phyloP scores from a whole-genome alignment of 2,329 filamentous ascomycete genomes.

The Emergomyces orientalis region DNA sequence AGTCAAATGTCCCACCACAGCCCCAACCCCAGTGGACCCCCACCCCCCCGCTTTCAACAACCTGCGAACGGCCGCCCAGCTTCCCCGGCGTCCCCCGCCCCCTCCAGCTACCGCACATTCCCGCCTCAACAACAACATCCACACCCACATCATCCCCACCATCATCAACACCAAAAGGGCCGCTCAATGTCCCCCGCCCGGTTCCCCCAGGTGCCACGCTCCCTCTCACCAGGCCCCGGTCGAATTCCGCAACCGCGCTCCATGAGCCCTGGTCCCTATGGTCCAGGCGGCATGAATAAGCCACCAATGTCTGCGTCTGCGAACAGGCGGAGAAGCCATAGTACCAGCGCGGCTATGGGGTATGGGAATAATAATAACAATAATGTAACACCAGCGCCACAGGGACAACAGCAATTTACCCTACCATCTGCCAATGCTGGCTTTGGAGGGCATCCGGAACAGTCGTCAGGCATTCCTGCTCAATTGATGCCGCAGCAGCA shows the following conservation, averaged over 20 bases:
- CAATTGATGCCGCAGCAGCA: neutral
- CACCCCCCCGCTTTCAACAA: conserved; percentile 18
- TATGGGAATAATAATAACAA: neutral
- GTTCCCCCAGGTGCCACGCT: conserved; percentile 26
- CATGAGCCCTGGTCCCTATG: conserved; percentile 40
- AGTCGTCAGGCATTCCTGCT: conserved; percentile 18
- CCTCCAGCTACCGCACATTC: conserved; percentile 15
- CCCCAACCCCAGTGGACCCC: conserved; percentile 7
- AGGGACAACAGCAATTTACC: neutral
- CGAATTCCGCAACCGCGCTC: conserved; percentile 32
- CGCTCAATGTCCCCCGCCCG: conserved; percentile 27
- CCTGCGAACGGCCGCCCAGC: conserved; percentile 18
- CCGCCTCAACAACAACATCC: neutral
- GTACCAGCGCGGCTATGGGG: conserved; percentile 28
- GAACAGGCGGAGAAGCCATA: conserved; percentile 38
- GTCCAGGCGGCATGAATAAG: conserved; percentile 32
- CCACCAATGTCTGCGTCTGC: conserved; percentile 29
- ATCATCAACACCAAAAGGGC: conserved; percentile 7
- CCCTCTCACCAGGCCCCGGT: conserved; percentile 42
- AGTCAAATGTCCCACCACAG: conserved; percentile 17
- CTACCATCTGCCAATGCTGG: neutral
- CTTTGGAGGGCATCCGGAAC: conserved; percentile 21
- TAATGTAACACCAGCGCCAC: neutral
- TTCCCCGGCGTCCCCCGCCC: conserved; percentile 24
- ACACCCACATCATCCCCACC: neutral